Base-by-base conservation (phyloP, 495 filamentous ascomycete genomes). In the Aspergillus carlsbadensis region DNA sequence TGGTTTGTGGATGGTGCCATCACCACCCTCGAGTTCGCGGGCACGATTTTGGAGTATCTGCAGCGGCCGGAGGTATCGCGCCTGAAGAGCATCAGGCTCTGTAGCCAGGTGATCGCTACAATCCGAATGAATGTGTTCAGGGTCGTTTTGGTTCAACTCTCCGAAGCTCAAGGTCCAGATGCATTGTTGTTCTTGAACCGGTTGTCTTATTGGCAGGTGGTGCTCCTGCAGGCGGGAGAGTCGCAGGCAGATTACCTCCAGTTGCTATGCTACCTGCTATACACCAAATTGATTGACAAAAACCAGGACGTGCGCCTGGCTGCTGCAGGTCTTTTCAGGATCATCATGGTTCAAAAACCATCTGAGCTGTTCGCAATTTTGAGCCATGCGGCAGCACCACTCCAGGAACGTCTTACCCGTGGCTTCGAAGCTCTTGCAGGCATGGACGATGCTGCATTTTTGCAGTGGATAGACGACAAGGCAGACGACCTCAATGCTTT, bases 131-230 rank as follows among this genome's bases (percentile, higher is more conserved):
- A 86, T 0, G 85, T 98, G 20, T 82, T 95, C 14, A 82, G 86
- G 53, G 78, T 96, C 11, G 79, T 88, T 14, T 77, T 98, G 24
- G 82, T 96, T 20, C 79, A 87, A 52, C 77, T 98, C 14, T 96
- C 91, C 3, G 91, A 96, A 61, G 80, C 90, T 50, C 87, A 92
- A 50, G 85, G 89, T 31, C 57, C 71, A 8, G 83, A 89, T 31
- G 81, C 87, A 4, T 68, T 88, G 4, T 68, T 75, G 6, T 89
- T 91, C 49, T 78, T 98, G 68, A 79, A 90, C 37, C 93, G 90
- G 62, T 80, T 98, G 60, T 82, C 87, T 2, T 98, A 98, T 68
- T 98, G 94, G 94, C 94, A 98, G 66, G 89, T 88, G 11, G 88
- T 96, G 21, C 80, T 97, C 33, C 75, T 97, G n/a, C 83, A 84